Base-by-base conservation (phyloP, 352 stramenopile genomes). In the Globisporangium splendens region DNA sequence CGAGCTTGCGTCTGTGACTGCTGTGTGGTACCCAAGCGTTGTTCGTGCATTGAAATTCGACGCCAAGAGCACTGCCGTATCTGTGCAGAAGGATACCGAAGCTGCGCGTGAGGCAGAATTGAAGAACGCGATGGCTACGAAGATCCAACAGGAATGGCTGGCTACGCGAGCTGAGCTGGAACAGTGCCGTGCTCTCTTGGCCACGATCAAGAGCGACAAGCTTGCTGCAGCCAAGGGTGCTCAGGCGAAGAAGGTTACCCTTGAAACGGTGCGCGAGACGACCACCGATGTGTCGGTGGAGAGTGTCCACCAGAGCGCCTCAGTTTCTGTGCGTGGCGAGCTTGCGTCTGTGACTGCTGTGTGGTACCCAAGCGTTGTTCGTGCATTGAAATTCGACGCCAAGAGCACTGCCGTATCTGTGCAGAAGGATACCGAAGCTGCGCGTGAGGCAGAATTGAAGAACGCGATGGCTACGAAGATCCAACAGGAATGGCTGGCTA, bases 21-120 rank as follows among this genome's bases (percentile, higher is more conserved):
- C 38, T 43, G 38, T 17, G 11, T 43, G 38, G 38, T 43, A 43
- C 15, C 38, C 42, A 60, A 54, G 41, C 22, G 39, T 43, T 5
- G 38, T 43, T 13, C 11, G 35, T 12, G 54, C n/a, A 3, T 57
- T 43, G 14, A 42, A 61, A 44, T 58, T 47, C 51, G 54, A 10
- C 2, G 31, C 14, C 24, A 31, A 31, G 24, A 31, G 24, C 24
- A 31, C 3, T 7, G 24, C 7, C 7, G 24, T 31, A 7, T 31
- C 24, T 2, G 11, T 17, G 38, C 38, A 43, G 10, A 43, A 43
- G 10, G 11, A 43, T 2, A 18, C 17, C 3, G 39, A 44, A 8
- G 39, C 13, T 43, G 38, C 15, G 2, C 35, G 35, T 12, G 35
- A 41, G 12, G 35, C 35, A 21, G 33, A 61, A 39, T 18, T 62